phyloP scores from a whole-genome alignment of 140 eudicot genomes.

The Bidens hawaiensis region DNA sequence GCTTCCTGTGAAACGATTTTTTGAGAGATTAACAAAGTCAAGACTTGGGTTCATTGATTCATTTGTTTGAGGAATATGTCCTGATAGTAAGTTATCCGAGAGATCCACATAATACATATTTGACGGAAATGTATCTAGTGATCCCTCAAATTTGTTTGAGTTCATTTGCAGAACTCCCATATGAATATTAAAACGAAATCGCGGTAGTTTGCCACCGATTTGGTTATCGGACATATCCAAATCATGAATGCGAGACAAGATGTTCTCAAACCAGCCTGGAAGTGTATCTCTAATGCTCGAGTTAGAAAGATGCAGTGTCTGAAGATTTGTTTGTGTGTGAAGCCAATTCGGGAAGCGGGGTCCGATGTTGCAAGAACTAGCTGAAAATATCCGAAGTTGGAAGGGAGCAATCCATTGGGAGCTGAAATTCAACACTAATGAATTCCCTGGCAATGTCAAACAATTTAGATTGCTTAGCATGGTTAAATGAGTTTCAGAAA shows the following conservation, averaged over 20 bases:
- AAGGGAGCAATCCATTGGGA: conserved; percentile 3
- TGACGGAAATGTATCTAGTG: neutral
- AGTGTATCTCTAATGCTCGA: conserved; percentile 3
- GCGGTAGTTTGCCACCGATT: conserved; percentile 8
- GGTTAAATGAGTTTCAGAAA: conserved; percentile 4
- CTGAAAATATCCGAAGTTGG: neutral
- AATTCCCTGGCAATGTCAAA: neutral
- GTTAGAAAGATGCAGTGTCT: neutral
- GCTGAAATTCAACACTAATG: neutral
- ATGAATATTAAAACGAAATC: neutral
- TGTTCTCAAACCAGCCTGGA: conserved; percentile 10
- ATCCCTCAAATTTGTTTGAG: conserved; percentile 17
- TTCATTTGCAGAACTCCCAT: neutral
- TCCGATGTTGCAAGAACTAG: neutral
- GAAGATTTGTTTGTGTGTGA: conserved; percentile 7
- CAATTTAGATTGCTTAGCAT: neutral
- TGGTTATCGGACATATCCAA: conserved; percentile 10
- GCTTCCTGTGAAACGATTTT: too few relatives aligned
- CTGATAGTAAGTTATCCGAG: conserved; percentile 7
- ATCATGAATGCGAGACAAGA: neutral
- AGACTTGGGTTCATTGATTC: neutral
- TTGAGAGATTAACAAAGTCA: neutral
- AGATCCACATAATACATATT: neutral
- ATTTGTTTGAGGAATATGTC: conserved; percentile 1
- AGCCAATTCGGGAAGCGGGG: conserved; percentile 4